Base-by-base conservation (phyloP, 2,329 filamentous ascomycete genomes). In the Cytospora piceae region DNA sequence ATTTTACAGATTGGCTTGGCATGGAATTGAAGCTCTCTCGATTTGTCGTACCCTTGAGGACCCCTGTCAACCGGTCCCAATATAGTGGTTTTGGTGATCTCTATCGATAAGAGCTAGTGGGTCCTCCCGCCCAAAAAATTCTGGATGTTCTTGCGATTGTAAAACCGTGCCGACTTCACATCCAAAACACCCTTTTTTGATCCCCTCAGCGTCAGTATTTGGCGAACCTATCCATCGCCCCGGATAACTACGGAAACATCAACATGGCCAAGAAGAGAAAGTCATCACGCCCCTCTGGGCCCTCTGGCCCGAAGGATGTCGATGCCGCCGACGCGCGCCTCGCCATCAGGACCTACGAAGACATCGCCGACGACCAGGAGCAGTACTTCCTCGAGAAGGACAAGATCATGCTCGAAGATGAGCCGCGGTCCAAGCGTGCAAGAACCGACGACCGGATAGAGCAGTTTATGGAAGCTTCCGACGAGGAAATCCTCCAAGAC, bases 281-380 rank as follows among this genome's bases (percentile, higher is more conserved):
- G 81, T 89, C 86, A 1, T 81, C 85, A 27, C 81, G 83, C 68
- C 82, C 73, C 60, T 71, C 78, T 37, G 78, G 76, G 67, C 77
- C 81, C 24, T 79, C 78, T 11, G 85, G 84, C 3, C 85, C 85
- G 4, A 82, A 81, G 67, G 86, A 87, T 39, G 74, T 86, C 67
- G 78, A 89, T 73, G 73, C 81, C 57, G 78, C 80, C 37, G 87
- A 89, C 69, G 86, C 89, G 42, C 87, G 87, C 61, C 83, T 93
- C 20, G 83, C 82, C 29, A 80, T 89, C 72, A 82, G 77, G 56
- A 89, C 86, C 2, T 94, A 85, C 77, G 89, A 94, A 77, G 93
- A 96, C 78, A 90, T 99, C 71, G 92, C 94, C 70, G 90, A 97
- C 76, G 96, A 93, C 1, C 93, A 97, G 76, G 95, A 99, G 77